Evolutionary conservation across 2,329 filamentous ascomycete species (phyloP), one percentile per base, ranked within the genome.

Genomic region (Stagonosporopsis tanaceti): DNA sequence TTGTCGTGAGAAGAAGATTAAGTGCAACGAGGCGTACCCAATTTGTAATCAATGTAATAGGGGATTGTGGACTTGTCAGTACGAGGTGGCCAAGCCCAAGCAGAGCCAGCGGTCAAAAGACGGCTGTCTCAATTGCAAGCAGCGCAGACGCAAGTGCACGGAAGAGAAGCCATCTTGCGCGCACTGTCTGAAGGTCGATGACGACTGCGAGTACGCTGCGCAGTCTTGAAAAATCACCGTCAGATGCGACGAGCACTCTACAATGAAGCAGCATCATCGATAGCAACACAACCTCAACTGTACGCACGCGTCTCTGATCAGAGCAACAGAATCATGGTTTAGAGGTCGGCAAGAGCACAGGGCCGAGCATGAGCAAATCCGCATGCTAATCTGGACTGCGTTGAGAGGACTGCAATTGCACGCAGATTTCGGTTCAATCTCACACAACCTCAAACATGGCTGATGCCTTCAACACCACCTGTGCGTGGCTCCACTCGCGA

Each of bases 61-160:
- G 51, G 69, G 67, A 1, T 47, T 72, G 3, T 72, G 69, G 67
- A 62, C 65, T 9, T 74, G 69, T 45, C 66, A 72, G n/a, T 76
- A 72, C 40, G 58, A 65, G 34, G 37, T 60, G 12, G 17, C 38
- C 1, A 56, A 40, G 17, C 47, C 47, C 4, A 67, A 60, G 28
- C 30, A 32, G 11, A 32, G 30, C 12, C 69, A 69, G 56, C 71
- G 69, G 11, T 72, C 71, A 2, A 75, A 61, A 47, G 71, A 63
- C 45, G 71, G 69, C 37, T 73, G 71, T 42, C 37, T 67, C 27
- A 72, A 70, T n/a, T 74, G 69, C 53, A 64, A 65, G 17, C 60
- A 64, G 40, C 57, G 69, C 47, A 71, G 55, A 59, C 65, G 71
- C 7, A 71, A 73, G 52, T 75, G 72, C 41, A 69, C 66, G 17